Conservation (phyloP, 345 rosid species). For the Salix dunnii region DNA sequence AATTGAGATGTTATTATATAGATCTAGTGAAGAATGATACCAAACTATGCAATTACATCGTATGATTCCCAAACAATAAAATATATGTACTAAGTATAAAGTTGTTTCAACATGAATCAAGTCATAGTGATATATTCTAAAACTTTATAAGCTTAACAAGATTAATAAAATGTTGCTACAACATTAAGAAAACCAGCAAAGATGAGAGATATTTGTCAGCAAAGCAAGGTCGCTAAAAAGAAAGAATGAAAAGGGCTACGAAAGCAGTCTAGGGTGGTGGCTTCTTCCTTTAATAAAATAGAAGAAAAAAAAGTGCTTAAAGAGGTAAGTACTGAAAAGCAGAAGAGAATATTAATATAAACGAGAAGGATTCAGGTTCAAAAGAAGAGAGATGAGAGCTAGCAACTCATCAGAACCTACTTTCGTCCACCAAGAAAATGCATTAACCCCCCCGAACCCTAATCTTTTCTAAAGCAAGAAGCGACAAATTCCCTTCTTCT, state of each 20-base stretch:
- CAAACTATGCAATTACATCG: neutral
- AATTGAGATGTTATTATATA: neutral
- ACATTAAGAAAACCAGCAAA: neutral
- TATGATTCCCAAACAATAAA: neutral
- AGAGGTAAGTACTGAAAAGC: slow-evolving; percentile 12
- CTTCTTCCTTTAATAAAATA: slow-evolving; percentile 19
- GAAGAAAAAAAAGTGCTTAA: neutral
- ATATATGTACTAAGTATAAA: neutral
- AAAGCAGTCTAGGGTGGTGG: slow-evolving; percentile 27
- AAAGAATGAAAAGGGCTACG: neutral
- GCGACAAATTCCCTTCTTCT: slow-evolving; percentile 47
- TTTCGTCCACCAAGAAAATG: slow-evolving; percentile 7
- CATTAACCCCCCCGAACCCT: neutral
- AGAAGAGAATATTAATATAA: slow-evolving; percentile 1
- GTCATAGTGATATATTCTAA: neutral
- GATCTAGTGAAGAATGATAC: too few relatives aligned
- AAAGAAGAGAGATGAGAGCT: slow-evolving; percentile 4
- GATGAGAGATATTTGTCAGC: neutral
- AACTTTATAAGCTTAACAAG: neutral
- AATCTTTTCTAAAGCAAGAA: slow-evolving; percentile 16
- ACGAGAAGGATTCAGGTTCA: slow-evolving; percentile 9
- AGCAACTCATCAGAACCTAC: slow-evolving; percentile 22
- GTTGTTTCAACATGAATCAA: neutral
- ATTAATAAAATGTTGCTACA: slow-evolving; percentile 2
- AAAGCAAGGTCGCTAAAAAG: neutral